phyloP scores from a whole-genome alignment of 192 early-diverging fungal genomes.

The Coemansia interrupta region DNA sequence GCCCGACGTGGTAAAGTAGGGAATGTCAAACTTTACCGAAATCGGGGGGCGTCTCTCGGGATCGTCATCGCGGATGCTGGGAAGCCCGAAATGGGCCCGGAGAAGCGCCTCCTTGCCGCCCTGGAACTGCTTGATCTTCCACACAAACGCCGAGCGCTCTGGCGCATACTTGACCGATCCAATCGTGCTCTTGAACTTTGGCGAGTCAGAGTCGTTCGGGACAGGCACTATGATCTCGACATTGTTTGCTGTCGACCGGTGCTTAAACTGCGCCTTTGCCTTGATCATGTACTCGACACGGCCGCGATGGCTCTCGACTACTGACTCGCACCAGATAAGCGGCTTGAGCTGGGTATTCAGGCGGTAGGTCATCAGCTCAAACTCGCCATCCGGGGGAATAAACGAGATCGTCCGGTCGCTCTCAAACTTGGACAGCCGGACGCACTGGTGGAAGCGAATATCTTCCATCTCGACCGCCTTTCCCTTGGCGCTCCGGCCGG shows the following conservation, averaged over 20 bases:
- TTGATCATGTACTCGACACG: conserved; percentile 96
- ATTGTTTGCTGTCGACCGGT: conserved; percentile 93
- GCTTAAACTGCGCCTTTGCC: conserved; percentile 97
- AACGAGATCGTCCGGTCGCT: conserved; percentile 86
- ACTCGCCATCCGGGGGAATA: conserved; percentile 88
- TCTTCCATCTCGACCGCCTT: conserved; percentile 91
- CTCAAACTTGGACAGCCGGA: conserved; percentile 81
- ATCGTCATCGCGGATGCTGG: conserved; percentile 81
- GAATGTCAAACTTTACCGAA: conserved; percentile 83
- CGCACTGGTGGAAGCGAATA: conserved; percentile 88
- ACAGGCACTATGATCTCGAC: conserved; percentile 98
- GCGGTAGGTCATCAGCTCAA: conserved; percentile 88
- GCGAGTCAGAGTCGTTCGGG: conserved; percentile 94
- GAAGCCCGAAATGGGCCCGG: conserved; percentile 80
- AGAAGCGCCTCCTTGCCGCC: conserved; percentile 96
- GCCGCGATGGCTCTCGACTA: conserved; percentile 83
- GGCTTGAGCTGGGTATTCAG: conserved; percentile 82
- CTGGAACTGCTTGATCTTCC: conserved; percentile 98
- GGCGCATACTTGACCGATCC: conserved; percentile 91
- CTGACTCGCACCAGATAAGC: conserved; percentile 79
- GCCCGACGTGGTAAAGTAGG: conserved; percentile 85
- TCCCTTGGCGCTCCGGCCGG: conserved; percentile 65
- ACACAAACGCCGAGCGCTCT: conserved; percentile 88
- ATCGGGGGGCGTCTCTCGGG: conserved; percentile 79
- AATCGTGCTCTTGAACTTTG: conserved; percentile 89